phyloP scores from a whole-genome alignment of 2,329 filamentous ascomycete species.

The Hypoxylon sp. region DNA sequence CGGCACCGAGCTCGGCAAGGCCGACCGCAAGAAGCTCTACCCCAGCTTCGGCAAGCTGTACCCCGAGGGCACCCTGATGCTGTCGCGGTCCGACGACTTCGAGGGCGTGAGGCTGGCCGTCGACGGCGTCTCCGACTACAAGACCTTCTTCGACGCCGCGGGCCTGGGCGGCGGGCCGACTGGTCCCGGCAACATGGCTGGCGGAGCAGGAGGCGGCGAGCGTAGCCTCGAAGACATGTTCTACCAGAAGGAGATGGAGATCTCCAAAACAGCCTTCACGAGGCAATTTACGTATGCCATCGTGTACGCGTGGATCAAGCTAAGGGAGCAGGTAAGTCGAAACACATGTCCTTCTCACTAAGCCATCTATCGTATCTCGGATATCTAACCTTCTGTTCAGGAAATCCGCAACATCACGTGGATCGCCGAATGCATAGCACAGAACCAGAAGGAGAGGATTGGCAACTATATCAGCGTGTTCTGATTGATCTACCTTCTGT shows the following conservation, averaged over 20 bases:
- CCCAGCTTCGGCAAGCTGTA: slow-evolving; percentile 90
- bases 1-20: slow-evolving; percentile 92
- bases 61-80: slow-evolving; percentile 93
- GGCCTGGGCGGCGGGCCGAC: slow-evolving; percentile 75
- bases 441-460: slow-evolving; percentile 99
- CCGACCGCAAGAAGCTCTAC: slow-evolving; percentile 94
- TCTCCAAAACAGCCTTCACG: slow-evolving; percentile 94
- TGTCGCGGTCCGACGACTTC: slow-evolving; percentile 91
- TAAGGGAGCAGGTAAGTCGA: slow-evolving; percentile 86
- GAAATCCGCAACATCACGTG: slow-evolving; percentile 99
- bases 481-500: slow-evolving; percentile 53
- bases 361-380: neutral
- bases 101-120: slow-evolving; percentile 94
- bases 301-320: slow-evolving; percentile 97
- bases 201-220: slow-evolving; percentile 79
- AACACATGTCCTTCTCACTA: neutral
- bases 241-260: slow-evolving; percentile 99
- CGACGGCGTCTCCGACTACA: slow-evolving; percentile 92
- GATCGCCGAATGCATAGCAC: slow-evolving; percentile 99
- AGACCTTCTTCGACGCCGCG: slow-evolving; percentile 92
- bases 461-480: slow-evolving; percentile 99
- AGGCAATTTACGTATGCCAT: slow-evolving; percentile 94
- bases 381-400: slow-evolving; percentile 57
- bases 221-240: slow-evolving; percentile 97
- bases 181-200: slow-evolving; percentile 83